Evolutionary conservation across 148 eudicot genomes (phyloP).

Genomic region (Polygonum maritimum): DNA sequence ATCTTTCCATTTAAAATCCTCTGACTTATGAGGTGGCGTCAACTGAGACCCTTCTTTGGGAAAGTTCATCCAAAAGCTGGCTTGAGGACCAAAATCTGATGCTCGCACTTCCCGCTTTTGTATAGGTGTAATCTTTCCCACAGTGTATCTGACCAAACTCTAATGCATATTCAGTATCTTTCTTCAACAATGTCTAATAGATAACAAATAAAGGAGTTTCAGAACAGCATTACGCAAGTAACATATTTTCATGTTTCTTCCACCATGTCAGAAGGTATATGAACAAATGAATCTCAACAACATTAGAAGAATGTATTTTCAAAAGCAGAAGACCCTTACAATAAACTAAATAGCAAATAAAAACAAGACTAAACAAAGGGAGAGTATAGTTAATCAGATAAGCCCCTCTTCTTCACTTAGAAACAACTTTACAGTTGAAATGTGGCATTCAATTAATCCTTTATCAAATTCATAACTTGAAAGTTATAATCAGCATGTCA

Average conservation of each 20-base stretch:
- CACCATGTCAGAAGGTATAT: neutral
- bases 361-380: neutral
- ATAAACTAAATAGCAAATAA: neutral
- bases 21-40: slow-evolving; percentile 91
- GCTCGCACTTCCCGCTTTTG: slow-evolving; percentile 79
- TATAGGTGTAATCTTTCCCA: slow-evolving; percentile 96
- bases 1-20: slow-evolving; percentile 95
- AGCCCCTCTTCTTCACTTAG: neutral
- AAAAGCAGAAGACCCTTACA: neutral
- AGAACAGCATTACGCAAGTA: neutral
- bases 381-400: neutral
- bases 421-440: neutral
- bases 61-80: slow-evolving; percentile 97
- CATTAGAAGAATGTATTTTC: neutral
- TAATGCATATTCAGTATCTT: slow-evolving; percentile 20
- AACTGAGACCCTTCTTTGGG: slow-evolving; percentile 88
- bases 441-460: neutral
- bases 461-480: neutral
- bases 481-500: neutral
- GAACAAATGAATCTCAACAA: neutral
- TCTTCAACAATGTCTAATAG: neutral
- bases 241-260: neutral
- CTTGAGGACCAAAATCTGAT: slow-evolving; percentile 90
- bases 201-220: neutral
- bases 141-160: slow-evolving; percentile 72